Percentiles rank a stretch among this genome's conserved stretches.
These are phyloP conservation scores for Boletus eberwhitei DNA, from an alignment of 768 basidiomycete species.

Conservation along the genomic window DNA sequence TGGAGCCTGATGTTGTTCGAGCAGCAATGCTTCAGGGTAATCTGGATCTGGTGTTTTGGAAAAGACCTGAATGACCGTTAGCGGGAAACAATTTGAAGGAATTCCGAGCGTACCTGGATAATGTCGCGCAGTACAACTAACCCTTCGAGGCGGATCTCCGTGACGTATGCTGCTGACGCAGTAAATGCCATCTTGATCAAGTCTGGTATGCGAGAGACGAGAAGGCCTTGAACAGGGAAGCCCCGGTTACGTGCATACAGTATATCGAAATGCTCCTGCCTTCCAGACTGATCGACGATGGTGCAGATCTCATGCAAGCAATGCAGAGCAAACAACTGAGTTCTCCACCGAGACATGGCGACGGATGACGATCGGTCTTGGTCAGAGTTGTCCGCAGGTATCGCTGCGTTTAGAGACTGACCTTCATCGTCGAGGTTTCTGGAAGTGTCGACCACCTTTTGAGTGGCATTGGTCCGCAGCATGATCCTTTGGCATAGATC, in stretches of 20 bases:
- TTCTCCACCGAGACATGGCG: constrained; percentile 86
- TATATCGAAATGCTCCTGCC: constrained; percentile 82
- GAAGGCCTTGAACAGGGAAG: constrained; percentile 54
- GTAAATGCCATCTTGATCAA: constrained; percentile 98
- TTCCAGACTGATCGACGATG: constrained; percentile 67
- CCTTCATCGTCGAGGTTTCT: constrained; percentile 83
- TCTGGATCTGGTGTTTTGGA: constrained; percentile 85
- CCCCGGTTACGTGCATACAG: constrained; percentile 62
- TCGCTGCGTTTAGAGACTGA: constrained; percentile 75
- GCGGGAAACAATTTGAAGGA: background rate
- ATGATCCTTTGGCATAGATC: constrained; percentile 97
- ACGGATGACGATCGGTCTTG: constrained; percentile 36
- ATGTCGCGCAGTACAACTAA: constrained; percentile 87
- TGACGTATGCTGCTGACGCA: constrained; percentile 93
- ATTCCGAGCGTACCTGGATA: constrained; percentile 61
- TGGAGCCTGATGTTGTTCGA: constrained; percentile 98
- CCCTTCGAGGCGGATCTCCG: constrained; percentile 91
- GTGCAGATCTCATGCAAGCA: constrained; percentile 88
- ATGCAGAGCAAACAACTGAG: constrained; percentile 90
- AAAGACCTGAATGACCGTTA: constrained; percentile 62
- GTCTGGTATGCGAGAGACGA: constrained; percentile 86
- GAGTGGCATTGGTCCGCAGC: constrained; percentile 86
- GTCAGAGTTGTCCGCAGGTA: constrained; percentile 29
- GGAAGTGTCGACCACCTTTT: constrained; percentile 65
- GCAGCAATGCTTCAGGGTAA: constrained; percentile 81